Evolutionary conservation across 352 stramenopile species (phyloP).

Genomic region (Globisporangium emineosum): DNA sequence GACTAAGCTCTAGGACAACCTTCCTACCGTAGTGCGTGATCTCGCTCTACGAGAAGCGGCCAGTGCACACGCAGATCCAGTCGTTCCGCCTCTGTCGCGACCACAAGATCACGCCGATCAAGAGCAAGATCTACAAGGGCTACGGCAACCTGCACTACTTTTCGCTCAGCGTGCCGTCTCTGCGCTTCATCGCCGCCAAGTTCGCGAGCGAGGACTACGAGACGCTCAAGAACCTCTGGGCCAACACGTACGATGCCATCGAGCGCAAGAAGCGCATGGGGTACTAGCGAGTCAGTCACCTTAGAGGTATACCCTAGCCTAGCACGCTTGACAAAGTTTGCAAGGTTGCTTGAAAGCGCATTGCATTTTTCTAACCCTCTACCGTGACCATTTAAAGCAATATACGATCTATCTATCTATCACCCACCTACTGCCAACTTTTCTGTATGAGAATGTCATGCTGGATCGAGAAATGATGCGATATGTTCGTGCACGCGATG

Average conservation of each 20-base stretch:
- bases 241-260: slow-evolving; percentile 76
- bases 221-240: slow-evolving; percentile 80
- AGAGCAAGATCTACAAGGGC: slow-evolving; percentile 87
- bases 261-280: slow-evolving; percentile 79
- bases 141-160: slow-evolving; percentile 87
- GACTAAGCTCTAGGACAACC: background rate
- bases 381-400: too few relatives aligned
- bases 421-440: too few relatives aligned
- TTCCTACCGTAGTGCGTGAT: slow-evolving; percentile 65
- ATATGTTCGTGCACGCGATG: too few relatives aligned
- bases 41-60: slow-evolving; percentile 79
- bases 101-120: slow-evolving; percentile 84
- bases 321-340: too few relatives aligned
- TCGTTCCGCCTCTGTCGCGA: slow-evolving; percentile 79
- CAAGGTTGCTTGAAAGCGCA: background rate
- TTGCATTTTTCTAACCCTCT: too few relatives aligned
- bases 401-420: too few relatives aligned
- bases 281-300: slow-evolving; percentile 19
- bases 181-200: slow-evolving; percentile 80
- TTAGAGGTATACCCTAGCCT: too few relatives aligned
- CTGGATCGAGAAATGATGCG: too few relatives aligned
- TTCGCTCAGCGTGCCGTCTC: slow-evolving; percentile 71
- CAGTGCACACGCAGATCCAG: slow-evolving; percentile 81
- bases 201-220: slow-evolving; percentile 85
- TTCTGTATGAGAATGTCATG: too few relatives aligned